Evolutionary conservation across 208 protist genomes (phyloP).

Genomic region (Borovskyia barvae): DNA sequence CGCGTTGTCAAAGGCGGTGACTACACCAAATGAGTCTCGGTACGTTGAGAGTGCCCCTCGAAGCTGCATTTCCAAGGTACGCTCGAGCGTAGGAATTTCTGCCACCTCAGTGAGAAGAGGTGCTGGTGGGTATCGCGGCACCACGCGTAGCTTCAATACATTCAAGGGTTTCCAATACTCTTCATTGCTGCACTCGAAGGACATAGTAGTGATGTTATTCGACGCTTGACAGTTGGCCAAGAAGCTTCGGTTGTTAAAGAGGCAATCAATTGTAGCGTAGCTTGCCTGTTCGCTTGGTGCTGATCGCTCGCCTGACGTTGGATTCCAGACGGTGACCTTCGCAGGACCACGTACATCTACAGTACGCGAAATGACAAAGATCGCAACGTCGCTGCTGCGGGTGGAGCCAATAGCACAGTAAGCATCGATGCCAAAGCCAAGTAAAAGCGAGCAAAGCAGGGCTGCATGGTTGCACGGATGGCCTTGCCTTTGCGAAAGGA

Average conservation of each 20-base stretch:
- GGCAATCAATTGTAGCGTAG: conserved; percentile 70
- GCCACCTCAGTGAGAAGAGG: conserved; percentile 54
- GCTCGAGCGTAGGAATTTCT: conserved; percentile 38
- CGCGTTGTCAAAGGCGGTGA: conserved; percentile 73
- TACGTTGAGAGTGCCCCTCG: conserved; percentile 43
- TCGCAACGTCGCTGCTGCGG: conserved; percentile 37
- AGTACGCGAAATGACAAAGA: conserved; percentile 77
- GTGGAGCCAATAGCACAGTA: conserved; percentile 76
- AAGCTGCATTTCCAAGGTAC: conserved; percentile 52
- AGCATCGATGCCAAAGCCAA: conserved; percentile 90
- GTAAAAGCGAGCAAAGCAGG: conserved; percentile 87
- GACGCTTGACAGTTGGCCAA: conserved; percentile 87
- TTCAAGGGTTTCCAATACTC: conserved; percentile 90
- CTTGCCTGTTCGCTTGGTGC: conserved; percentile 36
- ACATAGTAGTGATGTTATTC: conserved; percentile 42
- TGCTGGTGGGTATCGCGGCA: conserved; percentile 69
- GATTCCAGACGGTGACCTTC: conserved; percentile 80
- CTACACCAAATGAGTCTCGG: conserved; percentile 72
- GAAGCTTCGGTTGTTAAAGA: conserved; percentile 87
- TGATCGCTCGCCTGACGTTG: conserved; percentile 60
- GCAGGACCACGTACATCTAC: conserved; percentile 22
- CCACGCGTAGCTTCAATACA: conserved; percentile 84
- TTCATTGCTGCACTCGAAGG: conserved; percentile 90
- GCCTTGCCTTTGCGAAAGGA: conserved; percentile 86
- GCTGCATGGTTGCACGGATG: conserved; percentile 81